Percentiles rank a stretch among this genome's conserved stretches.
These are phyloP conservation scores for Diaporthe sp. DNA, from an alignment of 2,329 filamentous ascomycete species.

Conservation along the genomic window DNA sequence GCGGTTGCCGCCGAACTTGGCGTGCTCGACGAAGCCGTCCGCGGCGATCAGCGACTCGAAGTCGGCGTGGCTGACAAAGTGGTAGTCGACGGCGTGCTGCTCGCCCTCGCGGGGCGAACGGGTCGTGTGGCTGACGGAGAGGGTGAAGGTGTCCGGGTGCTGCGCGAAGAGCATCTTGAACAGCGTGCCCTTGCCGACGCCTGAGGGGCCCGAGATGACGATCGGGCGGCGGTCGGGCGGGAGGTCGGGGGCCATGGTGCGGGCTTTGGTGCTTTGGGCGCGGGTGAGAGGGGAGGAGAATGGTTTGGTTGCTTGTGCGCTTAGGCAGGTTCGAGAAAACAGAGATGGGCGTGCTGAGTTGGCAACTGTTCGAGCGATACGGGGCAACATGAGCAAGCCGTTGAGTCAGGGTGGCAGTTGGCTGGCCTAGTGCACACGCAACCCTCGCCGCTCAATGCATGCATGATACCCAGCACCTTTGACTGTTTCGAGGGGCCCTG, in stretches of 20 bases:
- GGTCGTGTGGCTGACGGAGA: conserved; percentile 83
- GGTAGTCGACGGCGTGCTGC: conserved; percentile 83
- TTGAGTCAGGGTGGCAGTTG: background rate
- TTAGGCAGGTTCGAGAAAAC: background rate
- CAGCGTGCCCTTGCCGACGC: conserved; percentile 86
- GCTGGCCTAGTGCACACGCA: background rate
- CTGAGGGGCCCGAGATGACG: conserved; percentile 84
- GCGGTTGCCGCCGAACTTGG: conserved; percentile 85
- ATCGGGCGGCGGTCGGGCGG: conserved; percentile 73
- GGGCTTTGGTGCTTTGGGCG: conserved; percentile 1
- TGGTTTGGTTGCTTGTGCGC: background rate
- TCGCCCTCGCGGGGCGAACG: conserved; percentile 82
- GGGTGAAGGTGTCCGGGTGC: conserved; percentile 65
- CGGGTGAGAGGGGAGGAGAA: background rate
- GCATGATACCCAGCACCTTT: conserved; percentile 23
- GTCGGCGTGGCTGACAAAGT: conserved; percentile 77
- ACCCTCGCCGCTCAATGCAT: background rate
- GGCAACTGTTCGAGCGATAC: conserved; percentile 33
- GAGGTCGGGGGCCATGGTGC: conserved; percentile 44
- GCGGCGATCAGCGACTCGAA: conserved; percentile 79
- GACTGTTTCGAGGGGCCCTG: conserved; percentile 32
- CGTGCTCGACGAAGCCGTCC: conserved; percentile 86
- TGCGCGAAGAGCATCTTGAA: conserved; percentile 76
- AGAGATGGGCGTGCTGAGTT: conserved; percentile 15
- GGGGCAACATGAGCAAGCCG: conserved; percentile 30